phyloP scores from a whole-genome alignment of 805 yeast species.

The Kodamaea neixiangensis region DNA sequence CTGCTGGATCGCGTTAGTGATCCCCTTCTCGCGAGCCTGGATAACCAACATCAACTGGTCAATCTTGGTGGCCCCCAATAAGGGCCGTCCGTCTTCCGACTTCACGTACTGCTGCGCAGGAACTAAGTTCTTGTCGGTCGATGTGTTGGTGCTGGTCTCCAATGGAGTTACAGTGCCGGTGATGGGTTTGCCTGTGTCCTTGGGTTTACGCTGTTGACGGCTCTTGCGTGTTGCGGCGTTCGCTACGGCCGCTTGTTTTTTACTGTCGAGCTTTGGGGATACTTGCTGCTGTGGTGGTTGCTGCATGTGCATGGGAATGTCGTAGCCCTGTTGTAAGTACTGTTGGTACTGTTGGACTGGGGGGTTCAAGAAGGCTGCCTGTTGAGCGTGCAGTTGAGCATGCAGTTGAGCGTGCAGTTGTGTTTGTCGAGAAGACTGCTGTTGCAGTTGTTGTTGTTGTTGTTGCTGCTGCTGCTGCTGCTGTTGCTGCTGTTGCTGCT shows the following conservation, averaged over 20 bases:
- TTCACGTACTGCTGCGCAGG: constrained; percentile 49
- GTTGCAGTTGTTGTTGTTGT: constrained; percentile 6
- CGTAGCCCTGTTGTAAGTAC: constrained; percentile 10
- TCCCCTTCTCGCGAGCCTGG: constrained; percentile 81
- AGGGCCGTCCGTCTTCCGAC: constrained; percentile 65
- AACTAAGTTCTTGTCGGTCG: constrained; percentile 31
- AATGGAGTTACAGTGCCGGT: constrained; percentile 9
- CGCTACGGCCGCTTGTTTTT: constrained; percentile 1
- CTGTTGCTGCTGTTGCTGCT: constrained; percentile 8
- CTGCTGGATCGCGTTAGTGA: constrained; percentile 61
- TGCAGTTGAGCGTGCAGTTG: constrained; percentile 15
- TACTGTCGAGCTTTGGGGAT: constrained; percentile 5
- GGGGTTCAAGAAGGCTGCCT: background rate
- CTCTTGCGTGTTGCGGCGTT: background rate
- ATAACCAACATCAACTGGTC: constrained; percentile 90
- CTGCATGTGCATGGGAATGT: constrained; percentile 3
- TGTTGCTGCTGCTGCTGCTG: constrained; percentile 8
- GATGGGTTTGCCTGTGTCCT: constrained; percentile 4
- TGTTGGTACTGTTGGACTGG: constrained; percentile 8
- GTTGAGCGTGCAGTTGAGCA: constrained; percentile 12
- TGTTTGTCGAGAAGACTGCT: background rate
- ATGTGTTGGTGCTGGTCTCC: constrained; percentile 2
- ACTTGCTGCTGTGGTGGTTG: constrained; percentile 8
- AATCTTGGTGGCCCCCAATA: constrained; percentile 83
- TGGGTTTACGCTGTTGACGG: constrained; percentile 4